These are phyloP conservation scores for Raffaelea arxii DNA, from an alignment of 2,329 filamentous ascomycete species.

Conservation along the genomic window DNA sequence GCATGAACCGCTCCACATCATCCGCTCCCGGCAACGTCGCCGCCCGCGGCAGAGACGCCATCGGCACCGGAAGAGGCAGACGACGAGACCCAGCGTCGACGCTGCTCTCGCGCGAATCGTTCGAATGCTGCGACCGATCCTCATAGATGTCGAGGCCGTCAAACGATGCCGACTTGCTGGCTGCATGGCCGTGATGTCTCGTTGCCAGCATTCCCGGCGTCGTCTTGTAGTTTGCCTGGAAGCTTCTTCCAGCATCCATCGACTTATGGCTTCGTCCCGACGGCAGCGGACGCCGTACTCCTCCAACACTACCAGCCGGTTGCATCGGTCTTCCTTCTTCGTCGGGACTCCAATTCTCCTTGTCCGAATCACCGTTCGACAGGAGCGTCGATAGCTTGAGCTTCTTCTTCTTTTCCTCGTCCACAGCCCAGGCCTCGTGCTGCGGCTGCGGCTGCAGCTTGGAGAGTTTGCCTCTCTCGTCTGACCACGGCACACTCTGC, in stretches of 20 bases:
- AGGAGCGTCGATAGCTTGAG: conserved; percentile 30
- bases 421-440: conserved; percentile 15
- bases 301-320: conserved; percentile 1
- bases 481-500: conserved; percentile 29
- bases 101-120: no score
- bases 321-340: conserved; percentile 31
- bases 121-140: conserved; percentile 35
- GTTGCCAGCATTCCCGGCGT: conserved; percentile 26
- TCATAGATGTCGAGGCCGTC: conserved; percentile 42
- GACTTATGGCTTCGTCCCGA: conserved; percentile 22
- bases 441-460: no score
- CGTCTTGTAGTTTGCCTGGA: conserved; percentile 21
- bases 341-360: conserved; percentile 75
- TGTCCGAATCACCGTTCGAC: conserved; percentile 70
- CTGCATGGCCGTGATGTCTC: conserved; percentile 14
- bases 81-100: background rate
- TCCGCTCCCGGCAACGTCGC: conserved; percentile 28
- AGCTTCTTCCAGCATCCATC: conserved; percentile 26
- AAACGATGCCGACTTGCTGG: conserved; percentile 11
- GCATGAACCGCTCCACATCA: conserved; percentile 68
- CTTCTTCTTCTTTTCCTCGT: conserved; percentile 26
- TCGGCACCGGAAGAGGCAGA: conserved; percentile 4
- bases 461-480: conserved; percentile 21
- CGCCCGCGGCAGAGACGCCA: conserved; percentile 6
- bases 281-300: conserved; percentile 26